A percentile compares a stretch with the other conserved stretches of the same genome.
Evolutionary conservation across 257 asterid species (phyloP).

Genomic region (Ehretia macrophylla): DNA sequence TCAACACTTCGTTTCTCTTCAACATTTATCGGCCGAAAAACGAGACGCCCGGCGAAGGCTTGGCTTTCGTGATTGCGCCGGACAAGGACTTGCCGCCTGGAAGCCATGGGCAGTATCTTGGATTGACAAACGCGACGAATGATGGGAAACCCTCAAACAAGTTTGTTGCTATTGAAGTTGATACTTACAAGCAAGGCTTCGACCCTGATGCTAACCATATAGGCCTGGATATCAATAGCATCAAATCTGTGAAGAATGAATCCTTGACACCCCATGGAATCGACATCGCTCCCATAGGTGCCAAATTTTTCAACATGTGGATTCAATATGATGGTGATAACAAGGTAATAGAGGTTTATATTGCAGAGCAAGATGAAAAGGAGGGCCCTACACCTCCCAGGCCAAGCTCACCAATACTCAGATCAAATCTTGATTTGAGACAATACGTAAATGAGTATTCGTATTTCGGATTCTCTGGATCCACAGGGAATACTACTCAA

Average conservation of each 20-base stretch:
- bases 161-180: constrained; percentile 35
- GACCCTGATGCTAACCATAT: constrained; percentile 36
- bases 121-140: constrained; percentile 23
- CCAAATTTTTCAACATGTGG: constrained; percentile 24
- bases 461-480: constrained; percentile 72
- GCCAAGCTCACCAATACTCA: constrained; percentile 36
- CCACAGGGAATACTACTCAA: constrained; percentile 52
- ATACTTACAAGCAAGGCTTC: constrained; percentile 22
- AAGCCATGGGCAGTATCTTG: constrained; percentile 35
- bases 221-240: constrained; percentile 27
- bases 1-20: constrained; percentile 28
- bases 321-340: constrained; percentile 39
- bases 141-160: constrained; percentile 15
- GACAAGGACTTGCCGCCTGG: constrained; percentile 18
- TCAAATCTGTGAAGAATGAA: constrained; percentile 13
- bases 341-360: constrained; percentile 37
- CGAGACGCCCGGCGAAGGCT: constrained; percentile 16
- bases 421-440: constrained; percentile 30
- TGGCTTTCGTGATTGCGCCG: constrained; percentile 35
- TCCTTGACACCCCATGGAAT: constrained; percentile 23
- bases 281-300: constrained; percentile 15
- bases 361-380: constrained; percentile 35
- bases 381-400: constrained; percentile 43
- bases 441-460: constrained; percentile 40
- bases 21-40: constrained; percentile 2